Evolutionary conservation across 441 rosid species (phyloP), one percentile per base, ranked within the genome.

Genomic region (Manihot esculenta): DNA sequence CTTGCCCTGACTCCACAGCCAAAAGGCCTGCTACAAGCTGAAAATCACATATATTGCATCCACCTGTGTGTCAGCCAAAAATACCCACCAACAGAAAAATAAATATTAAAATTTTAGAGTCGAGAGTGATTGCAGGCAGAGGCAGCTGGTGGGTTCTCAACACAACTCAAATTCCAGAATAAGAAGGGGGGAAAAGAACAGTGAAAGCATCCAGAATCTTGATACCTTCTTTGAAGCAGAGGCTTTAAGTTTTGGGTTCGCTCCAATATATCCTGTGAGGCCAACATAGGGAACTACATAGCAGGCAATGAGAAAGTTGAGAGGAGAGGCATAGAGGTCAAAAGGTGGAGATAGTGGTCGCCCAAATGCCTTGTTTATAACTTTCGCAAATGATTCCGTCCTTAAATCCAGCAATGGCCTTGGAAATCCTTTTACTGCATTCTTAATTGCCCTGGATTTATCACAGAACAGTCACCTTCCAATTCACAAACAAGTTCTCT

Each of bases 1-100:
- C 99, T 73, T 91, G 97, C 13, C 97, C 99, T 0, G 98, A 82
- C 74, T 93, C 92, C 61, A 87, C 90, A 4, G 88, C 97, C 56
- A 95, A 77, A 23, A 93, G 90, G 27, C 95, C 91, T 10, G 95
- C 92, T 24, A 88, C 93, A 38, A 93, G 80, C 97, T 92, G 84
- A 3, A 68, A 47, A 60, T 8, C 48, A 45, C 23, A 51, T 7
- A 10, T 7, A 7, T 26, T 38, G 42, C 42, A 38, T 7, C 42
- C 42, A 38, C 7, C 42, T 5, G 7, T 38, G 42, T 38, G 42
- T 38, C 7, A 7, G 42, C 7, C 9, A 38, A 38, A 38, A 38
- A 38, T 38, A 38, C 42, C 42, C 7, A 38, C 42, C 7, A 7
- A 38, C 9, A 38, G 42, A 38, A 38, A 38, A 5, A 38, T 7